These are phyloP conservation scores for Botrytis medusae DNA, from an alignment of 2,329 filamentous ascomycete genomes.

Conservation along the genomic window DNA sequence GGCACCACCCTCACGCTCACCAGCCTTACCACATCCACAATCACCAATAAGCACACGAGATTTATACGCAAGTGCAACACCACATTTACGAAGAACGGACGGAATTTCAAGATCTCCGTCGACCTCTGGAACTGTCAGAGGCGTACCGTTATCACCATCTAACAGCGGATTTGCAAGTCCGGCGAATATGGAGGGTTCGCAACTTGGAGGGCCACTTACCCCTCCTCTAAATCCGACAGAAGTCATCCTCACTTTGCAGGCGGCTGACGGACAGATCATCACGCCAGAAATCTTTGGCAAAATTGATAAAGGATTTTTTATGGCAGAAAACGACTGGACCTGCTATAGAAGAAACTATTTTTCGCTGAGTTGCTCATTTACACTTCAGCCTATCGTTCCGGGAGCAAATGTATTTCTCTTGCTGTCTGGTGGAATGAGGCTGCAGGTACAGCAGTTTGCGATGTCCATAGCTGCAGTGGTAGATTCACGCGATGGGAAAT, in stretches of 20 bases:
- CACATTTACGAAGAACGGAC: constrained; percentile 35
- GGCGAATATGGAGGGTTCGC: constrained; percentile 38
- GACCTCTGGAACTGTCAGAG: constrained; percentile 33
- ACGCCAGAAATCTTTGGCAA: constrained; percentile 64
- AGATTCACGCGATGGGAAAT: constrained; percentile 60
- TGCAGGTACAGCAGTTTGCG: constrained; percentile 56
- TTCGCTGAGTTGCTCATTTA: constrained; percentile 63
- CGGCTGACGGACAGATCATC: constrained; percentile 51
- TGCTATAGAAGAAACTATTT: constrained; percentile 76
- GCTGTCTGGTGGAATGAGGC: constrained; percentile 28
- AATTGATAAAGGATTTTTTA: constrained; percentile 71
- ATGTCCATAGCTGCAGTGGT: constrained; percentile 68
- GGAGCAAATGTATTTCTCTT: constrained; percentile 45
- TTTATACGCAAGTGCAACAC: constrained; percentile 38
- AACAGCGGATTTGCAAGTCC: constrained; percentile 40
- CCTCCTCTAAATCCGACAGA: constrained; percentile 43
- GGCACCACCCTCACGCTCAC: constrained; percentile 38
- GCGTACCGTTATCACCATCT: constrained; percentile 39
- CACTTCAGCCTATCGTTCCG: constrained; percentile 49
- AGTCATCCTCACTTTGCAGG: constrained; percentile 49
- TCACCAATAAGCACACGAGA: constrained; percentile 38
- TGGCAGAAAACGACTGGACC: constrained; percentile 66
- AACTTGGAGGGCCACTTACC: constrained; percentile 29
- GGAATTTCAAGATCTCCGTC: constrained; percentile 40
- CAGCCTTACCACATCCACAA: constrained; percentile 37